Evolutionary conservation across 176 grass and related monocot species (phyloP), one percentile per base, ranked within the genome.

Genomic region (Lolium rigidum): DNA sequence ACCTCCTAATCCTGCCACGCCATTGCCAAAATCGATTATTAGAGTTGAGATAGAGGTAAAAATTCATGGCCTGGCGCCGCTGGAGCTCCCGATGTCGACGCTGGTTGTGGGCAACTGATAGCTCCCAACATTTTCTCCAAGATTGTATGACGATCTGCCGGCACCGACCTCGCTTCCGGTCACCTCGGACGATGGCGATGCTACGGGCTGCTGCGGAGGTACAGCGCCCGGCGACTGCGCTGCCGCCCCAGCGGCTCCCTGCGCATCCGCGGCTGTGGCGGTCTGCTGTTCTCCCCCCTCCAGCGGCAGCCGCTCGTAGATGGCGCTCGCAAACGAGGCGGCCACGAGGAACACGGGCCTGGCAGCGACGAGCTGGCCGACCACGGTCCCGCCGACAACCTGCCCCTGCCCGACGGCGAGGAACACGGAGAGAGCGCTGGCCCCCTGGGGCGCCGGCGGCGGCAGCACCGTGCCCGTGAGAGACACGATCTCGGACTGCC

Each of bases 391-490:
- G 66, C 97, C 97, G 11, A 99, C 74, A 0, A 99, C 94, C 72
- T 99, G 97, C 1, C 97, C 97, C 80, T 99, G 97, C 18, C 90
- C 89, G 2, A 94, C 90, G 10, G 97, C 75, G 9, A 99, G 90
- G 88, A 91, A 99, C 48, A 99, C 87, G 16, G 90, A 85, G 70
- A 99, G 89, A 10, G 90, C 87, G 22, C 92, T 92, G 20, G 97
- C 94, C 4, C 83, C 92, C 0, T 90, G 92, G 0, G 94, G 97
- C 43, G 92, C 94, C 4, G 97, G 94, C 18, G 94, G 97, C 61
- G 94, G 97, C 70, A 99, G 46, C 14, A 99, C 89, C n/a, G 94
- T 97, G 65, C 97, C 97, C 1, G 97, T 93, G 25, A 99, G 82
- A 0, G 97, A 99, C 25, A 99, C 90, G 85, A 99, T 99, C 88